These are phyloP conservation scores for Cicer chorassanicum DNA, from an alignment of 306 rosid genomes.

Conservation along the genomic window DNA sequence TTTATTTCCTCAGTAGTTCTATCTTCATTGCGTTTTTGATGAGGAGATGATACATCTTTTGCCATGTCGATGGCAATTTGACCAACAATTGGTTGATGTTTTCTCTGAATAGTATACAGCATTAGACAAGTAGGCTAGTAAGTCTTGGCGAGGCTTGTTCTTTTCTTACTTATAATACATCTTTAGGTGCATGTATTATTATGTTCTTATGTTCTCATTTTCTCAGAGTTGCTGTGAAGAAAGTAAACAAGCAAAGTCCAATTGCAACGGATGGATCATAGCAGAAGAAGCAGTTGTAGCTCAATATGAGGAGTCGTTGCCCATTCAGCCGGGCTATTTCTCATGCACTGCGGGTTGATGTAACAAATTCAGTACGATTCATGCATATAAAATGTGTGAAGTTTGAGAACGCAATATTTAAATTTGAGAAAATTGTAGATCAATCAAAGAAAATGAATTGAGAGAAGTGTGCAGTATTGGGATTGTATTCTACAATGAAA, in stretches of 20 bases:
- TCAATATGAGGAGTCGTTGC: constrained; percentile 61
- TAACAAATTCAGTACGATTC: constrained; percentile 8
- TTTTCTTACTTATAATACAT: background rate
- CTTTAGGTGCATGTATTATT: background rate
- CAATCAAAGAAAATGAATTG: constrained; percentile 15
- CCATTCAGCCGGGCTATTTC: constrained; percentile 43
- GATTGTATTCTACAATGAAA: constrained; percentile 36
- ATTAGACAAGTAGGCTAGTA: background rate
- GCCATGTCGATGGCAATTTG: background rate
- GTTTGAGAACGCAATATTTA: background rate
- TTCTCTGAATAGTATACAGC: background rate
- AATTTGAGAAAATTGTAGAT: background rate
- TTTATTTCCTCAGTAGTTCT: constrained; percentile 28
- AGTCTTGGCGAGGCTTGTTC: constrained; percentile 12
- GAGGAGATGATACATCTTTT: constrained; percentile 6
- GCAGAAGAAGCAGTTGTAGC: constrained; percentile 70
- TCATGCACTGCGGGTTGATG: constrained; percentile 23
- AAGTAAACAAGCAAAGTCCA: constrained; percentile 47
- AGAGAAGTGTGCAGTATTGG: background rate
- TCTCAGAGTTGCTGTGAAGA: constrained; percentile 63
- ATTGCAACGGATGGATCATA: constrained; percentile 61
- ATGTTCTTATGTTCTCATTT: constrained; percentile 25
- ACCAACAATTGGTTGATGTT: background rate
- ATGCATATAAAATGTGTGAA: constrained; percentile 5
- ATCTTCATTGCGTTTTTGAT: constrained; percentile 16